phyloP scores from a whole-genome alignment of 2,329 filamentous ascomycete genomes.

The Aspergillus ochraceus region DNA sequence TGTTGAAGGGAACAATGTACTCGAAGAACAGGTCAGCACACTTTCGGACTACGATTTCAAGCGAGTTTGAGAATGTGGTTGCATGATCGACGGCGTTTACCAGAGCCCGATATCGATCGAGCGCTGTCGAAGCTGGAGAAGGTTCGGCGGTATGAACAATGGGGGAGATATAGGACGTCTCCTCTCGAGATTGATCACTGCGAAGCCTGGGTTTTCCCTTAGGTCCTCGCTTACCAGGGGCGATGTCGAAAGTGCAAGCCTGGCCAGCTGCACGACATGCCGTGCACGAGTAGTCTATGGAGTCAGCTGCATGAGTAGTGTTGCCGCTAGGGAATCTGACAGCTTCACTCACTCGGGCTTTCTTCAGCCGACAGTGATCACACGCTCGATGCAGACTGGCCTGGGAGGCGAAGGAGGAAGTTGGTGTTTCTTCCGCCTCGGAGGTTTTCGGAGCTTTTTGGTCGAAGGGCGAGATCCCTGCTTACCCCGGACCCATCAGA shows the following conservation, averaged over 20 bases:
- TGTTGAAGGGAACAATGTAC: conserved; percentile 46
- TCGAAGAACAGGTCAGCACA: conserved; percentile 47
- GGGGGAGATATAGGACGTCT: too few species aligned
- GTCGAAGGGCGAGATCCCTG: too few species aligned
- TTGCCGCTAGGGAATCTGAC: background rate
- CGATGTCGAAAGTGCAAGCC: conserved; percentile 41
- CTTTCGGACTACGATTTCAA: background rate
- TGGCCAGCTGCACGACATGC: conserved; percentile 32
- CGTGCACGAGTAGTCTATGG: background rate
- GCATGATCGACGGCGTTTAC: background rate
- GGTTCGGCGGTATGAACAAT: too few species aligned
- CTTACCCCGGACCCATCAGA: too few species aligned
- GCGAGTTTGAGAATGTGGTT: background rate
- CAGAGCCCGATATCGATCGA: background rate
- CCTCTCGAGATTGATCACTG: background rate
- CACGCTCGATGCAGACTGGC: conserved; percentile 4
- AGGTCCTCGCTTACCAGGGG: conserved; percentile 41
- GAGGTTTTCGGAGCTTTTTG: too few species aligned
- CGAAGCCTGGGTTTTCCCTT: conserved; percentile 23
- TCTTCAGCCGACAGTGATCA: conserved; percentile 17
- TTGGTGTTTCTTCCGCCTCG: too few species aligned
- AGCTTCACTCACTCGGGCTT: conserved; percentile 2
- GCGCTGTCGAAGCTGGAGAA: background rate
- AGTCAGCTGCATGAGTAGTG: background rate
- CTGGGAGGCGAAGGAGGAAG: too few species aligned